These are phyloP conservation scores for Saitozyma sp. DNA, from an alignment of 768 basidiomycete species.

Conservation along the genomic window DNA sequence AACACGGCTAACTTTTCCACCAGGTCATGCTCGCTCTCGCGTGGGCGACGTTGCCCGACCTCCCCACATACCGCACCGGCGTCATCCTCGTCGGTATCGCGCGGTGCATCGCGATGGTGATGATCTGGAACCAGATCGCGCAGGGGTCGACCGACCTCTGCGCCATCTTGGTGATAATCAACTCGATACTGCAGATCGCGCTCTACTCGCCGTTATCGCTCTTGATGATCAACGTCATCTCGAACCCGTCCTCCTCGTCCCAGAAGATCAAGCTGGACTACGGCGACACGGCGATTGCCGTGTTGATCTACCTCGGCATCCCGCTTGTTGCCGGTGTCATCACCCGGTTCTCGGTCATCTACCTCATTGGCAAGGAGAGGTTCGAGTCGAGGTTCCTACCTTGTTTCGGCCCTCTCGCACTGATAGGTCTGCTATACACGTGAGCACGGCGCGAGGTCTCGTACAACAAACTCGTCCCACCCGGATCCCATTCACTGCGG, in stretches of 20 bases:
- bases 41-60: constrained; percentile 80
- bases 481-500: neutral
- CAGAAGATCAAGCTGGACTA: constrained; percentile 59
- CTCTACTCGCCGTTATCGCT: constrained; percentile 73
- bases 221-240: constrained; percentile 73
- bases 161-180: constrained; percentile 76
- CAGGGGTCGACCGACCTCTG: constrained; percentile 70
- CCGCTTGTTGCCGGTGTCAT: constrained; percentile 69
- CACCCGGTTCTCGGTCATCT: constrained; percentile 65
- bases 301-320: constrained; percentile 68
- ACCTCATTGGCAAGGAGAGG: constrained; percentile 55
- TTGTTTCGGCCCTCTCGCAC: constrained; percentile 66
- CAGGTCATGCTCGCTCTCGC: constrained; percentile 73
- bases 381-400: constrained; percentile 66
- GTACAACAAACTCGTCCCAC: constrained; percentile 51
- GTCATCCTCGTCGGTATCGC: constrained; percentile 81
- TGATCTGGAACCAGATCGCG: constrained; percentile 79
- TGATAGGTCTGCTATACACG: constrained; percentile 78
- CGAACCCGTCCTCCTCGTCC: constrained; percentile 64
- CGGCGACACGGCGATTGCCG: constrained; percentile 46
- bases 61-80: constrained; percentile 67
- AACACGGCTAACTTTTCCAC: too few species aligned
- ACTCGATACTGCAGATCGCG: constrained; percentile 74
- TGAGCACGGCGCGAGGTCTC: too few species aligned
- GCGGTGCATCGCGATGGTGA: constrained; percentile 59